These are phyloP conservation scores for Cladorrhinum sp. DNA, from an alignment of 2,329 filamentous ascomycete species.

Conservation along the genomic window DNA sequence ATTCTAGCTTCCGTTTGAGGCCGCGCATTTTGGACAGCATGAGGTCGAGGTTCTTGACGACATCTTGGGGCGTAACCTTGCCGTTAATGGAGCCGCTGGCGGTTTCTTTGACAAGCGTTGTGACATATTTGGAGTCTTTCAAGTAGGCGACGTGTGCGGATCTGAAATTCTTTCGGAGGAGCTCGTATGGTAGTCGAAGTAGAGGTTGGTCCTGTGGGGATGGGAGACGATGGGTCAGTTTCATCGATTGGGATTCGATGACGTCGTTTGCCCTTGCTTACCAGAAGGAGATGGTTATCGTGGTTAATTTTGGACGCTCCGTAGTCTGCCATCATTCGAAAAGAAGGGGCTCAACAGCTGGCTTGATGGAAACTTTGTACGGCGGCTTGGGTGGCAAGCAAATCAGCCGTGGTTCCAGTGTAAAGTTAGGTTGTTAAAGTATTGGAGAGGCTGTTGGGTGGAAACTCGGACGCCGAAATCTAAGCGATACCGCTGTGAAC, in stretches of 20 bases:
- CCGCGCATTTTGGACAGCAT: conserved; percentile 84
- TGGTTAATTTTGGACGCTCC: conserved; percentile 68
- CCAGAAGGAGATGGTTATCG: conserved; percentile 71
- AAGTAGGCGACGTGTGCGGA: conserved; percentile 74
- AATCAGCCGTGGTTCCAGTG: not conserved
- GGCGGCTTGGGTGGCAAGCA: not conserved
- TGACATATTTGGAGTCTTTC: conserved; percentile 63
- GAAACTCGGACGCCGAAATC: not conserved
- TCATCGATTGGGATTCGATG: conserved; percentile 3
- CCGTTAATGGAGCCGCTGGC: conserved; percentile 66
- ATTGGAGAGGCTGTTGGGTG: not conserved
- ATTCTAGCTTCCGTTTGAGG: conserved; percentile 81
- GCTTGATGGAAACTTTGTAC: conserved; percentile 19
- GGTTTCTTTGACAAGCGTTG: conserved; percentile 58
- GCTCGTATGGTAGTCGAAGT: conserved; percentile 86
- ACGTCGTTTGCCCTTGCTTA: conserved; percentile 37
- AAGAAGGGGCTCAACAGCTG: not conserved
- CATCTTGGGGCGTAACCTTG: conserved; percentile 61
- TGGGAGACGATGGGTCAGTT: not conserved
- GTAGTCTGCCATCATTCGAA: conserved; percentile 53
- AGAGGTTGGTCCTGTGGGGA: conserved; percentile 79
- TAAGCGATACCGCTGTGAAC: not conserved
- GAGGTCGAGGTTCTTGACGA: conserved; percentile 76
- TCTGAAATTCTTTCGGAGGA: conserved; percentile 92
- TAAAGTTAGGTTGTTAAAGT: not conserved